Percentiles rank a stretch among this genome's conserved stretches.
Conservation (phyloP, 2,329 filamentous ascomycete species). For the Beauveria medogensis region DNA sequence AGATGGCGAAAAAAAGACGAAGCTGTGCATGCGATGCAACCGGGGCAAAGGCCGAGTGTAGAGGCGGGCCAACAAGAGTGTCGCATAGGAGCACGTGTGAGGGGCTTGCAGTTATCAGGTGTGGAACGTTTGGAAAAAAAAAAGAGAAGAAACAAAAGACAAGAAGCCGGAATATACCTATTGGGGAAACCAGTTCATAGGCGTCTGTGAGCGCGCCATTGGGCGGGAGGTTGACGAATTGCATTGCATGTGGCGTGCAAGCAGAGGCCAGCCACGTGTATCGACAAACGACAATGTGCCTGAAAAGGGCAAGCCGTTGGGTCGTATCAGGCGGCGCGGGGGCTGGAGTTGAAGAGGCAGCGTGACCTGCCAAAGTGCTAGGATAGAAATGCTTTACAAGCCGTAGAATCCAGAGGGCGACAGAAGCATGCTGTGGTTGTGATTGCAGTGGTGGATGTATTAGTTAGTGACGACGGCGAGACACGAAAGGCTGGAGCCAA, state of each 20-base stretch:
- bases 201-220: neutral
- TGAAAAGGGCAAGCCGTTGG: conserved; percentile 6
- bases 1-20: neutral
- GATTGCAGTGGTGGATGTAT: neutral
- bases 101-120: neutral
- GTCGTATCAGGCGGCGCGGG: neutral
- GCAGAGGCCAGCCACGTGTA: neutral
- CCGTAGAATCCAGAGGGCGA: neutral
- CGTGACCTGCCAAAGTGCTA: neutral
- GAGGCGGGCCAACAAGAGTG: neutral
- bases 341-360: neutral
- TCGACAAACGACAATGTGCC: neutral
- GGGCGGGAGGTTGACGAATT: neutral
- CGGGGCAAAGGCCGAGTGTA: neutral
- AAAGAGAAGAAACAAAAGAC: neutral
- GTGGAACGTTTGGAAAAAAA: neutral
- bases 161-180: neutral
- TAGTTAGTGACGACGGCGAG: neutral
- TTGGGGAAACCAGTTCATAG: conserved; percentile 7
- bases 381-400: neutral
- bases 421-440: neutral
- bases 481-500: neutral
- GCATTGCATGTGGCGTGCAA: neutral
- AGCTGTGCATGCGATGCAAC: neutral
- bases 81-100: neutral